Percentiles rank a stretch among this genome's conserved stretches.
Evolutionary conservation across 352 stramenopile species (phyloP).

Genomic region (Globisporangium emineosum): DNA sequence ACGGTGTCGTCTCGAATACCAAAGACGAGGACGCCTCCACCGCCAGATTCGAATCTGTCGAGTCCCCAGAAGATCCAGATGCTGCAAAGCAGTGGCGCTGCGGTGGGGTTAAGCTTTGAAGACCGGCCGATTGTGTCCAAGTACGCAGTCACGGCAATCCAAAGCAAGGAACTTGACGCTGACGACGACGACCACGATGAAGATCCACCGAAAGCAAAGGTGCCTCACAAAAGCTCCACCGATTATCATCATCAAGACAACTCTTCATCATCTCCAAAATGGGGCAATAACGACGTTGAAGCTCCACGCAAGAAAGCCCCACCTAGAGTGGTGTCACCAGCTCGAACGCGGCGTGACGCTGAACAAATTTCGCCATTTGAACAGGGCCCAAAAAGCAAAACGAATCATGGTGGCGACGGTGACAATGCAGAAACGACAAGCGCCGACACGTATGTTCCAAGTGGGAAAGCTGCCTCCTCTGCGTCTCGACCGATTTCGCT

Average conservation of each 20-base stretch:
- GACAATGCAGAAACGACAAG: not conserved
- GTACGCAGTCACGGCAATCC: conserved; percentile 17
- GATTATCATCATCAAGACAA: not conserved
- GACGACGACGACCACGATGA: conserved; percentile 13
- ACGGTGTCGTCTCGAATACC: not conserved
- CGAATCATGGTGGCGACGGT: conserved; percentile 6
- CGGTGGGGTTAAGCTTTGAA: conserved; percentile 17
- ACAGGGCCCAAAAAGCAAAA: not conserved
- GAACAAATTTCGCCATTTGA: not conserved
- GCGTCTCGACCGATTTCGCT: conserved; percentile 26
- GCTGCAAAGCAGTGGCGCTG: conserved; percentile 27
- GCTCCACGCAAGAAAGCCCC: conserved; percentile 7
- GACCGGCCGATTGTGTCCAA: conserved; percentile 39
- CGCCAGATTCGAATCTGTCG: not conserved
- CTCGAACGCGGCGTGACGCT: not conserved
- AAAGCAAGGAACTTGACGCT: not conserved
- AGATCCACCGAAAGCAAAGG: conserved; percentile 31
- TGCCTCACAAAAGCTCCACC: not conserved
- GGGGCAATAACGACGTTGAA: conserved; percentile 26
- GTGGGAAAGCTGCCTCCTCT: conserved; percentile 1
- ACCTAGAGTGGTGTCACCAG: not conserved
- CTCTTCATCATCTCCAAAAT: not conserved
- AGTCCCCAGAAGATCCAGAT: conserved; percentile 48
- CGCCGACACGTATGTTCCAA: not conserved
- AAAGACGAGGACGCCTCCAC: no score